Base-by-base conservation (phyloP, 148 eudicot species). In the Vaccinium vitisidaea region DNA sequence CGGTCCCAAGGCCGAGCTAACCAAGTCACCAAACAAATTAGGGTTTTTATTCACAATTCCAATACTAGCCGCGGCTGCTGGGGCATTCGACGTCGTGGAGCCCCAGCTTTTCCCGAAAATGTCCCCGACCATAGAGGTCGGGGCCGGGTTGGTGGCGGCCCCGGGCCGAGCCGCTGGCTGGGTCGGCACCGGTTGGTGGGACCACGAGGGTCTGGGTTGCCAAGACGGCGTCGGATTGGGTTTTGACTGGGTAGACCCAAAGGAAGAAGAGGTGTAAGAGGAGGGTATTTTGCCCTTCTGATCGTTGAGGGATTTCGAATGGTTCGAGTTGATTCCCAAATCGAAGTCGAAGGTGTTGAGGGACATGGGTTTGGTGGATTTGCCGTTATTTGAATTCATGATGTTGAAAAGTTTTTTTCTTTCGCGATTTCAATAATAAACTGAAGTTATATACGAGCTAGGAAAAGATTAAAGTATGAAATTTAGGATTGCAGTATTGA, bases 51-150 rank as follows among this genome's bases (percentile, higher is more conserved):
- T 92, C 48, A 86, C 97, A 83, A 96, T 86, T n/a, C 99, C 98
- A 52, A 93, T 69, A 80, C 80, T 63, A 1, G 87, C 81, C 4
- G 61, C 74, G 13, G 86, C 83, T 12, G 61, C 74, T 12, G 58
- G 74, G 10, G 88, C 27, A 1, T 21, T 15, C 0, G 82, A 8
- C 27, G 92, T 85, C 1, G 74, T 32, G 1, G 90, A 80, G 46
- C 80, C 87, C 98, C 98, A 96, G 80, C 91, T 96, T 91, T 91
- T 93, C 50, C 99, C 99, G 8, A 80, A 88, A 8, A 96, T 96
- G 84, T 96, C 99, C 2, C 99, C 99, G 16, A 92, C 98, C 99
- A 96, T 96, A 0, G 97, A 93, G 18, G 91, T 58, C 0, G 95
- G 93, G 7, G 92, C 98, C 2, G 43, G 36, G 18, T 10, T 25